Conservation (phyloP, 257 asterid genomes). For the Nicotiana tabacum region DNA sequence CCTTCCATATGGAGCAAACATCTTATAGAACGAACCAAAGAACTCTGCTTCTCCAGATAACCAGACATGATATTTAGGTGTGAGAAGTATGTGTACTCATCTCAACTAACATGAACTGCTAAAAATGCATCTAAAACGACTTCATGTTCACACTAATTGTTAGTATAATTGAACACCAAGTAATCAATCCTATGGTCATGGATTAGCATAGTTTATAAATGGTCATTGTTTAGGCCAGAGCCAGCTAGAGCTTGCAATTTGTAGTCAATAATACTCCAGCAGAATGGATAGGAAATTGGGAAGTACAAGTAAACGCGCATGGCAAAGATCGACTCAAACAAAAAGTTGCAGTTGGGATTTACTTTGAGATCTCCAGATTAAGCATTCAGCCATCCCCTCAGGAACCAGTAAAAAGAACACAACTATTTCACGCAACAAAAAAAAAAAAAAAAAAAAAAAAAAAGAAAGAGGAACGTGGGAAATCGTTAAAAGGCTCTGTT, state of each 20-base stretch:
- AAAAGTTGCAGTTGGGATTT: neutral
- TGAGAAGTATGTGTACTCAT: too few relatives aligned
- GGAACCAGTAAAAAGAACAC: neutral
- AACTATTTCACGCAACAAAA: neutral
- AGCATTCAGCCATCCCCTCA: neutral
- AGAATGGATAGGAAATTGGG: neutral
- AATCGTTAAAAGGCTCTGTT: neutral
- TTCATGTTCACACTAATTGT: too few relatives aligned
- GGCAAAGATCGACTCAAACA: neutral
- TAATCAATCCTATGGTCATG: too few relatives aligned
- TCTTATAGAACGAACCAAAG: too few relatives aligned
- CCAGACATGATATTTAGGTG: too few relatives aligned
- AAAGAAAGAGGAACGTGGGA: neutral
- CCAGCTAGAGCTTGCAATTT: neutral
- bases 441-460: neutral
- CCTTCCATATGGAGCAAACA: too few relatives aligned
- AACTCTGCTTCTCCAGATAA: too few relatives aligned
- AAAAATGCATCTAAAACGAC: too few relatives aligned
- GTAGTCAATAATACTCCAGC: neutral
- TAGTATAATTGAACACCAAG: too few relatives aligned
- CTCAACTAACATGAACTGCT: too few relatives aligned
- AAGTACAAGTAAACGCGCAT: neutral
- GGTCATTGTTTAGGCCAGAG: too few relatives aligned
- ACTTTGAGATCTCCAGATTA: neutral
- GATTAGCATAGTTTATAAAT: too few relatives aligned